These are phyloP conservation scores for Singerocomus inundabilis DNA, from an alignment of 1,284 basidiomycete species.

Conservation along the genomic window DNA sequence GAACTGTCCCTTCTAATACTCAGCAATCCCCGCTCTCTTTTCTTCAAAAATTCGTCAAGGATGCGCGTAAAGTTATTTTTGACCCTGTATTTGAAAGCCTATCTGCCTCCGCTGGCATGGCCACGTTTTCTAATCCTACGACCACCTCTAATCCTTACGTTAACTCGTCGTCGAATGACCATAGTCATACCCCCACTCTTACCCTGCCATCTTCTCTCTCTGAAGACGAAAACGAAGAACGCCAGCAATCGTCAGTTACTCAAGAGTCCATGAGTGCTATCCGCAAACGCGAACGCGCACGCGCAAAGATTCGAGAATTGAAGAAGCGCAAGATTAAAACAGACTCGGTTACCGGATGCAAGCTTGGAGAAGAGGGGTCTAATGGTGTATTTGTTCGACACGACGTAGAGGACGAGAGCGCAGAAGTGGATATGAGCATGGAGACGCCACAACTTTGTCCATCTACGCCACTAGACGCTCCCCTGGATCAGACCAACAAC, in stretches of 20 bases:
- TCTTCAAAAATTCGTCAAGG: constrained; percentile 60
- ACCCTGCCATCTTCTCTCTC: constrained; percentile 36
- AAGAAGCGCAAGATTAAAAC: constrained; percentile 50
- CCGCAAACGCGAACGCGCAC: constrained; percentile 43
- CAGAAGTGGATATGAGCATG: constrained; percentile 51
- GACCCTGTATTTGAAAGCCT: constrained; percentile 56
- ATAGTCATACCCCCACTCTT: constrained; percentile 17
- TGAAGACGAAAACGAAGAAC: constrained; percentile 39
- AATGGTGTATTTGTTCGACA: constrained; percentile 50
- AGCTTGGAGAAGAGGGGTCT: constrained; percentile 31
- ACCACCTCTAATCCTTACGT: constrained; percentile 29
- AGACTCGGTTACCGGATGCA: constrained; percentile 25
- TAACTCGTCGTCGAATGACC: constrained; percentile 22
- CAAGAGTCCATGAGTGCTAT: constrained; percentile 28
- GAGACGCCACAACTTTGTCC: constrained; percentile 15
- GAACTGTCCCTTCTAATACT: constrained; percentile 36
- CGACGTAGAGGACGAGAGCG: constrained; percentile 59
- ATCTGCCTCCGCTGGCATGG: constrained; percentile 22
- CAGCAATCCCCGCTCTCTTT: constrained; percentile 53
- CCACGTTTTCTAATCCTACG: constrained; percentile 25
- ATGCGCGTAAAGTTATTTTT: constrained; percentile 49
- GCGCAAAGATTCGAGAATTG: constrained; percentile 53
- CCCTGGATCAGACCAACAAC: constrained; percentile 4
- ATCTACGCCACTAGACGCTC: constrained; percentile 13
- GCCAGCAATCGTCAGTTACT: constrained; percentile 30